Base-by-base conservation (phyloP, 495 filamentous ascomycete genomes). In the Ascobolus immersus region DNA sequence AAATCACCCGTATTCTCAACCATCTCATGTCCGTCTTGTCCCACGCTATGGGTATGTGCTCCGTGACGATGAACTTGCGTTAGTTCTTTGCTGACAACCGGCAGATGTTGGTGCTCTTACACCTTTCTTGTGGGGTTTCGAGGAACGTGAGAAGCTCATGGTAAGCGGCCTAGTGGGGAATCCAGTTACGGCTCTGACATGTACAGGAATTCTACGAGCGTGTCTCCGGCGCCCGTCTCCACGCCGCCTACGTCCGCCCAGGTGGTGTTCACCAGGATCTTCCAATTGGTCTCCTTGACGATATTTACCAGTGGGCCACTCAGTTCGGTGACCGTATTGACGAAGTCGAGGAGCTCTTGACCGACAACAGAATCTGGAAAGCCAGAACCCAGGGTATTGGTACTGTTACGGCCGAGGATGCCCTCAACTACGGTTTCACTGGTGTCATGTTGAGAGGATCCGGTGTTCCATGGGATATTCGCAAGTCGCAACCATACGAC, bases 251-350 rank as follows among this genome's bases (percentile, higher is more conserved):
- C 50, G 82, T 99, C 45, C 77, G 89, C 44, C 89, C 89, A 21
- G 89, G 89, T 44, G 89, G 89, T 59, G 89, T 99, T 17, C 73
- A 77, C 44, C 80, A 92, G 55, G 89, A 99, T 60, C 57, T 99
- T 33, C 89, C 89, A 20, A 38, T 94, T 35, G 89, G 89, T 41
- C 72, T 99, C 21, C 69, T 99, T 13, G 89, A 99, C 50, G 89
- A 99, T 56, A 99, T 99, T 54, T 94, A 94, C 61, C 84, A 93
- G 55, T 99, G 89, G 89, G 89, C 89, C 3, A 99, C 89, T 25
- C 89, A 99, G 57, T 99, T 99, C 49, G 80, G 81, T 46, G 89
- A 99, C 62, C 81, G 89, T 45, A 89, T 99, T 52, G 89, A 99
- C 53, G 89, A 99, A 54, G 93, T 86, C 32, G 89, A 99, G 55